Evolutionary conservation across 495 filamentous ascomycete species (phyloP).

Genomic region (Wilcoxina mikolae): DNA sequence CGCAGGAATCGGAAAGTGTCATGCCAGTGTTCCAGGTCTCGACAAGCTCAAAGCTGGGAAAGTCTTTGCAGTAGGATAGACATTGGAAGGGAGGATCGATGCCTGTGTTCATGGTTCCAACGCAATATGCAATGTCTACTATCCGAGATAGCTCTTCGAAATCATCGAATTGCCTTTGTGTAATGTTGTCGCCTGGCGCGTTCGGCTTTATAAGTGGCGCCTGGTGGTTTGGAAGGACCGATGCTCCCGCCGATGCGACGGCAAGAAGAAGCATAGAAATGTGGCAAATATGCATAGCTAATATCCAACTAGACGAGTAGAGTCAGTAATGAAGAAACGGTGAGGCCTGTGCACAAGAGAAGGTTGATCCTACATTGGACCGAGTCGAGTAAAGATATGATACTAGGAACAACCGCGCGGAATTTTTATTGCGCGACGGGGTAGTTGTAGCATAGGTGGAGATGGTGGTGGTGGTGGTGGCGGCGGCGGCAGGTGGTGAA

Average conservation of each 20-base stretch:
- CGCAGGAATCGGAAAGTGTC: conserved; percentile 78
- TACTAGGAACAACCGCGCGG: too few relatives aligned
- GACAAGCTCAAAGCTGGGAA: conserved; percentile 61
- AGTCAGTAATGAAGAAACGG: too few relatives aligned
- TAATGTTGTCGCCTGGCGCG: conserved; percentile 20
- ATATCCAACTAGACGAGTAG: background rate
- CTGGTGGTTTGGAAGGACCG: background rate
- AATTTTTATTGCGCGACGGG: too few relatives aligned
- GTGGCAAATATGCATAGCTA: background rate
- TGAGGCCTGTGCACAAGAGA: too few relatives aligned
- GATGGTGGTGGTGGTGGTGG: too few relatives aligned
- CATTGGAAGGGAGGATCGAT: conserved; percentile 71
- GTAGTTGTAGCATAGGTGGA: too few relatives aligned
- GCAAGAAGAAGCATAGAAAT: background rate
- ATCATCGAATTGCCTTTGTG: conserved; percentile 51
- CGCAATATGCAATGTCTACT: conserved; percentile 91
- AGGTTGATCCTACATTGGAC: too few relatives aligned
- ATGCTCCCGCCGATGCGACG: background rate
- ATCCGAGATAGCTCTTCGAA: conserved; percentile 75
- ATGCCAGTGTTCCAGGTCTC: conserved; percentile 83
- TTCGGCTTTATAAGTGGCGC: background rate
- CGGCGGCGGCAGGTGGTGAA: too few relatives aligned
- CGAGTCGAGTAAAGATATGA: too few relatives aligned
- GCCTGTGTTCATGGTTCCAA: conserved; percentile 57
- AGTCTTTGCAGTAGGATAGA: conserved; percentile 66